Conservation (phyloP, 768 basidiomycete species). For the Hygrophorus russula region DNA sequence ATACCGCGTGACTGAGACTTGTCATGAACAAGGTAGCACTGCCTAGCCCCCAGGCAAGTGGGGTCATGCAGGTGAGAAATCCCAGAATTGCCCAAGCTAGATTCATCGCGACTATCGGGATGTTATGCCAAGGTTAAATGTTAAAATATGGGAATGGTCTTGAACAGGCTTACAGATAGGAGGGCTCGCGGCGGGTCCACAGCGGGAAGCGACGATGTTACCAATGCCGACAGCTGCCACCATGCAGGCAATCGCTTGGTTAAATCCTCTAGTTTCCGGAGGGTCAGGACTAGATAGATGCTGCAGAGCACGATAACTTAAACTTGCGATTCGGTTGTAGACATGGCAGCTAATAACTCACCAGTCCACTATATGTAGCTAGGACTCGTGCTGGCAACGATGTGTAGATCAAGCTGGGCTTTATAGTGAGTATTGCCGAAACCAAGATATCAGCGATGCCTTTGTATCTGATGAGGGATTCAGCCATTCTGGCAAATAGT, state of each 20-base stretch:
- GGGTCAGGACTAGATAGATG: constrained; percentile 14
- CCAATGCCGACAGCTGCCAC: constrained; percentile 22
- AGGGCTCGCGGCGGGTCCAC: constrained; percentile 14
- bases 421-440: constrained; percentile 15
- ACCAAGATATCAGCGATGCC: constrained; percentile 19
- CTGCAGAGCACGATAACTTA: constrained; percentile 16
- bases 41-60: constrained; percentile 13
- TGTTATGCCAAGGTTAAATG: background rate
- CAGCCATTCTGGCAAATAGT: too few relatives aligned
- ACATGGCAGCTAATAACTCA: constrained; percentile 6
- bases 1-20: constrained; percentile 13
- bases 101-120: constrained; percentile 19
- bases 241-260: constrained; percentile 25
- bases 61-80: constrained; percentile 17
- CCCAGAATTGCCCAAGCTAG: constrained; percentile 16
- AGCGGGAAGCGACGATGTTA: constrained; percentile 16
- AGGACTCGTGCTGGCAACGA: constrained; percentile 12
- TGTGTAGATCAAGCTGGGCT: constrained; percentile 18
- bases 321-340: background rate
- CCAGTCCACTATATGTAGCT: constrained; percentile 16
- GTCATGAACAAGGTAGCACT: constrained; percentile 21
- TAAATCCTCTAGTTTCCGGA: constrained; percentile 19
- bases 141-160: background rate
- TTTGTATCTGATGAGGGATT: constrained; percentile 13
- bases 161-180: constrained; percentile 17